Conservation (phyloP, 495 filamentous ascomycete genomes). For the Penicillium malachiteum region DNA sequence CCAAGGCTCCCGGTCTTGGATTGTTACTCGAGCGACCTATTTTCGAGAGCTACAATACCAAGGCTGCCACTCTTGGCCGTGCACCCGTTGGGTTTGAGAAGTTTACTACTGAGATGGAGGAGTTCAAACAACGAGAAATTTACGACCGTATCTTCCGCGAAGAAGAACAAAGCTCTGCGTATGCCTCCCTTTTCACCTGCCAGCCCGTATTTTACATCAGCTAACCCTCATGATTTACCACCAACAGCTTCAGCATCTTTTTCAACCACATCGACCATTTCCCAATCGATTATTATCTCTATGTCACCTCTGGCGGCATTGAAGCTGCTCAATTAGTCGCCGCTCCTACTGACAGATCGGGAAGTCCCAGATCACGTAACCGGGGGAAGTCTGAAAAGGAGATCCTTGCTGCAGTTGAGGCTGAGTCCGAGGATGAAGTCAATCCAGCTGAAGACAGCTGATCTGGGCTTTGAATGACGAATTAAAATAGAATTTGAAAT, state of each 20-base stretch:
- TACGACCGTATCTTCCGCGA: constrained; percentile 88
- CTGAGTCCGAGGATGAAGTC: constrained; percentile 30
- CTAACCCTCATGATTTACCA: not conserved
- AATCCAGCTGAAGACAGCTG: constrained; percentile 21
- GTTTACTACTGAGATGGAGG: constrained; percentile 71
- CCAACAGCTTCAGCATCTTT: constrained; percentile 68
- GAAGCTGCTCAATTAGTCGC: constrained; percentile 43
- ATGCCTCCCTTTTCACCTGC: constrained; percentile 31
- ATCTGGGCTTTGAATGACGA: not conserved
- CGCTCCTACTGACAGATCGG: constrained; percentile 7
- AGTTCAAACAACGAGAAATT: constrained; percentile 91
- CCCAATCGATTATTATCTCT: constrained; percentile 70
- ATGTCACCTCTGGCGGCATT: constrained; percentile 66
- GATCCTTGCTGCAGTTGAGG: constrained; percentile 34
- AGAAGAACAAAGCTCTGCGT: constrained; percentile 77
- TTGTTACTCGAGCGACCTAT: constrained; percentile 86
- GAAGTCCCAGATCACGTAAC: not conserved
- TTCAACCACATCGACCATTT: constrained; percentile 84
- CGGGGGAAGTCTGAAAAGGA: constrained; percentile 26
- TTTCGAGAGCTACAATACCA: constrained; percentile 79
- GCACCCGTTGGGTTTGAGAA: constrained; percentile 74
- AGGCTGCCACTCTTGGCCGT: constrained; percentile 54
- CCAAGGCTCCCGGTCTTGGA: constrained; percentile 87
- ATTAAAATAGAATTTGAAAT: too few relatives aligned
- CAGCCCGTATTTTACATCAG: not conserved